A percentile compares a stretch with the other conserved stretches of the same genome.
These are phyloP conservation scores for Amanita bisporigera DNA, from an alignment of 1,284 basidiomycete species.

Conservation along the genomic window DNA sequence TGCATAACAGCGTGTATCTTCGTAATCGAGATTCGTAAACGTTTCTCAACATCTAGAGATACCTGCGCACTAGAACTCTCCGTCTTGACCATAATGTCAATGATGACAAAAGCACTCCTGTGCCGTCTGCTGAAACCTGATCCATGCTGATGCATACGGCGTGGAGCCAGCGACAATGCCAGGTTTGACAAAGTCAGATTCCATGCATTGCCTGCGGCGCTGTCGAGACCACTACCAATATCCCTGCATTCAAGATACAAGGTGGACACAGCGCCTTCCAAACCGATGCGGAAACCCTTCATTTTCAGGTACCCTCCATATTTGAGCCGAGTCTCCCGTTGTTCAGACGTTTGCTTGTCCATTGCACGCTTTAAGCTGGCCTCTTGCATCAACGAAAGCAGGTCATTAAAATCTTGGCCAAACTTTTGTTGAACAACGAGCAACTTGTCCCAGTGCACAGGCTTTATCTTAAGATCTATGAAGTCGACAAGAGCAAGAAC, in stretches of 20 bases:
- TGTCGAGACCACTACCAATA: constrained; percentile 66
- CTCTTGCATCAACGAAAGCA: constrained; percentile 67
- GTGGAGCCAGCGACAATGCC: constrained; percentile 74
- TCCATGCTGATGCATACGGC: constrained; percentile 39
- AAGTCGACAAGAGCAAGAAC: constrained; percentile 66
- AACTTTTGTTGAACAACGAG: constrained; percentile 84
- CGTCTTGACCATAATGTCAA: constrained; percentile 66
- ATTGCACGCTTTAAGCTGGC: constrained; percentile 52
- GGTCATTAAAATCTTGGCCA: constrained; percentile 84
- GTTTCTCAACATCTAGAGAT: constrained; percentile 39
- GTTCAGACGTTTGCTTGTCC: constrained; percentile 18
- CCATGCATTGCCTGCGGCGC: constrained; percentile 55
- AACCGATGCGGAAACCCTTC: constrained; percentile 77
- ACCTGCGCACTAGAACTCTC: constrained; percentile 38
- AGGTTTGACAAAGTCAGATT: constrained; percentile 70
- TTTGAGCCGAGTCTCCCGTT: constrained; percentile 27
- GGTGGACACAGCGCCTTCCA: constrained; percentile 73
- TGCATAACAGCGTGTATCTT: constrained; percentile 93
- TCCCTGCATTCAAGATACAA: constrained; percentile 77
- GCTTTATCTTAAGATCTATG: constrained; percentile 74
- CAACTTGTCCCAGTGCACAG: constrained; percentile 80
- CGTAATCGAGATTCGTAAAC: constrained; percentile 61
- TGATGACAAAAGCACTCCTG: constrained; percentile 81
- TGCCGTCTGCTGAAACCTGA: constrained; percentile 60
- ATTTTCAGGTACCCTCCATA: constrained; percentile 66